Base-by-base conservation (phyloP, 2,329 filamentous ascomycete genomes). In the Arthrobotrys conoides region DNA sequence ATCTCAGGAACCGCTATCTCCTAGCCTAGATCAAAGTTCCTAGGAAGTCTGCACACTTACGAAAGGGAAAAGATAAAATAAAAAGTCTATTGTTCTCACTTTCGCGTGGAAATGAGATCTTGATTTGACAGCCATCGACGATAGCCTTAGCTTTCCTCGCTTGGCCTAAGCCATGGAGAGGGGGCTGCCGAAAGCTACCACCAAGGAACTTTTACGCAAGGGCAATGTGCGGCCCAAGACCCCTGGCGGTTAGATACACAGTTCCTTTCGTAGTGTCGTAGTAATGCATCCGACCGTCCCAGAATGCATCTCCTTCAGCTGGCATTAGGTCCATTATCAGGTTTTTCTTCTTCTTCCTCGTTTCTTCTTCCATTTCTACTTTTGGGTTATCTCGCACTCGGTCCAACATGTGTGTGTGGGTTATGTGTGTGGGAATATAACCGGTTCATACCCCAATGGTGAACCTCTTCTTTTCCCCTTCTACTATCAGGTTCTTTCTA, bases 391-490 rank as follows among this genome's bases (percentile, higher is more conserved):
- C 20, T 36, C 27, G 55, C 55, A 61, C 36, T 27, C 22, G 55
- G 20, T 12, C 49, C 20, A 57, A 27, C 70, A 51, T 51, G 48
- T 51, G 46, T 49, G 46, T 8, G n/a, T 4, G 4, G n/a, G n/a
- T n/a, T n/a, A 46, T 46, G 44, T 46, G 48, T 36, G n/a, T 57
- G 57, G 57, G 46, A 76, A 71, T 76, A 76, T 71, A 76, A 71
- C 67, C 59, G 66, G 72, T 41, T 53, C n/a, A 20, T 68, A 38
- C 27, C 57, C 66, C 38, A 4, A 44, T 55, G 5, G 49, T 57
- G 27, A 27, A 48, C 24, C n/a, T 55, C 41, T 57, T 38, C 18
- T 27, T 46, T 55, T 38, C 48, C 46, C 55, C 44, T 55, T n/a
- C 38, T 68, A 46, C 41, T 61, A 55, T 41, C 73, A 53, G 48